Evolutionary conservation across 2,329 filamentous ascomycete species (phyloP).

Genomic region (Colletotrichum theobromicola): DNA sequence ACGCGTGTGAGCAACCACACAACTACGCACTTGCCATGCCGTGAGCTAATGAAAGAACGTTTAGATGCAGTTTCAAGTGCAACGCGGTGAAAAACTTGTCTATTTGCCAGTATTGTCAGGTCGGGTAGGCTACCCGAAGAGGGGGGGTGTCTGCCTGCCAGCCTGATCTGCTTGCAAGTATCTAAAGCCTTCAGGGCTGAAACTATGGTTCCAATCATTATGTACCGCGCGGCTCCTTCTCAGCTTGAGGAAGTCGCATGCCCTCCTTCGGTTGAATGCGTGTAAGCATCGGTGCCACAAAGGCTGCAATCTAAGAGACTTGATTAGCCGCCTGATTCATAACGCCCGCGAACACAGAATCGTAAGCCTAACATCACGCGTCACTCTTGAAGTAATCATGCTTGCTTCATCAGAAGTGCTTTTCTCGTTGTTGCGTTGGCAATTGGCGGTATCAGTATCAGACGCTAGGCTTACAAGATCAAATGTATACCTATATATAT

Average conservation of each 20-base stretch:
- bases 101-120: neutral
- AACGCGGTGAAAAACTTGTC: neutral
- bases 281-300: neutral
- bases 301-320: neutral
- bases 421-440: neutral
- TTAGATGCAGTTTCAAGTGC: neutral
- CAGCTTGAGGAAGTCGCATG: neutral
- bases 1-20: neutral
- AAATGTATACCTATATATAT: neutral
- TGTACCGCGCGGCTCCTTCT: neutral
- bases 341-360: neutral
- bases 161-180: neutral
- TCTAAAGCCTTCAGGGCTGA: neutral
- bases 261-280: neutral
- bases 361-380: neutral
- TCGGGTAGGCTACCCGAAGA: neutral
- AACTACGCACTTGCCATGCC: neutral
- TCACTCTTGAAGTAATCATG: neutral
- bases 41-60: neutral
- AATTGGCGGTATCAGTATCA: rapidly evolving
- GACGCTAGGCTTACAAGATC: neutral
- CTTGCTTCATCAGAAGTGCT: neutral
- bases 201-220: neutral
- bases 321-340: neutral
- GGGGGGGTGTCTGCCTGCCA: neutral